Evolutionary conservation across 2,329 filamentous ascomycete species (phyloP), one percentile per base, ranked within the genome.

Genomic region (Sclerotinia sclerotiorum): DNA sequence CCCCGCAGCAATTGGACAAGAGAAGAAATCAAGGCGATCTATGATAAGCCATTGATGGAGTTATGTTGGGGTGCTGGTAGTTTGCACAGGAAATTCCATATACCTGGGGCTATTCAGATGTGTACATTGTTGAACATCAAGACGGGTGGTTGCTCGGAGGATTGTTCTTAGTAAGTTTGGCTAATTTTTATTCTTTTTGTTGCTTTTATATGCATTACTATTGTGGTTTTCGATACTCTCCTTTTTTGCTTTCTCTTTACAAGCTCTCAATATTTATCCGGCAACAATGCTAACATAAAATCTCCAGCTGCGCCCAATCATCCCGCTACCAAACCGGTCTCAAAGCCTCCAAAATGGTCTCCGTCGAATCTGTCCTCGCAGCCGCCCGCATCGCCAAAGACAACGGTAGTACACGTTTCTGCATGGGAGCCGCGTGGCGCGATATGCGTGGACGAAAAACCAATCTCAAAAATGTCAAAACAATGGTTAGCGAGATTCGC

Each of bases 81-180:
- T 48, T 82, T 97, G 68, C 93, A 97, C 80, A 89, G 92, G 57
- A 89, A 90, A 74, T 96, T 96, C 82, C 93, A 97, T 81, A 86
- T 91, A 76, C 91, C 93, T 8, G 84, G 88, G 58, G 89, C 92
- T 39, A 92, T 97, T 71, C 93, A 97, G 80, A 90, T 97, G 80
- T 97, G 93, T 82, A 97, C 93, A 0, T 84, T 97, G 69, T 96
- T 97, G 91, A 97, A 96, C 83, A 97, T 97, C 83, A 97, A 97
- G 79, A 96, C 92, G 11, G 93, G 93, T 67, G 93, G 93, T 60
- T 97, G 93, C 81, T 93, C 88, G 74, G 93, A 97, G 79, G 93
- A 97, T 80, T 97, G 93, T 81, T 92, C 90, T 32, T 97, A 97
- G 73, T 74, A 44, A 68, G 72, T 71, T 29, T 39, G 32, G 2